Evolutionary conservation across 345 rosid genomes (phyloP).

Genomic region (Eucalyptus cloeziana): DNA sequence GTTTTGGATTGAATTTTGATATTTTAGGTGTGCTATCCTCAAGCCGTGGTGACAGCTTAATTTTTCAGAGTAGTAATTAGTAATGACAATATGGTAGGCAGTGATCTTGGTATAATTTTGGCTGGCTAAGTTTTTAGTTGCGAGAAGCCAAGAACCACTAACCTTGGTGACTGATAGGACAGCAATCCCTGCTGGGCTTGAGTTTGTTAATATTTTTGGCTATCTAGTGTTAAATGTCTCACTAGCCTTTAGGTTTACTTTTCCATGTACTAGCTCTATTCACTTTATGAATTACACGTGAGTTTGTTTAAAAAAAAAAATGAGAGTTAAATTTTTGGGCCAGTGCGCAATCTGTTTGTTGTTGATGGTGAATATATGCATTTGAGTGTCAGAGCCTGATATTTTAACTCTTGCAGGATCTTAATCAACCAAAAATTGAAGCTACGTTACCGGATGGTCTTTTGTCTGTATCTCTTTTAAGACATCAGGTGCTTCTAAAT

Average conservation of each 20-base stretch:
- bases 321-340: not conserved
- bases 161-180: not conserved
- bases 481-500: conserved; percentile 70
- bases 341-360: not conserved
- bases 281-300: not conserved
- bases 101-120: not conserved
- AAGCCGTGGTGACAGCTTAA: not conserved
- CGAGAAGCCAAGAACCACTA: not conserved
- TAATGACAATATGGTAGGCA: not conserved
- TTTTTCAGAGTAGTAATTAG: not conserved
- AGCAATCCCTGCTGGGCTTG: not conserved
- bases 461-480: conserved; percentile 73
- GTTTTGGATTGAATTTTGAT: not conserved
- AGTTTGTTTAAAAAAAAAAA: not conserved
- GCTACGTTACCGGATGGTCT: conserved; percentile 62
- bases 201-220: not conserved
- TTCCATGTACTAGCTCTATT: not conserved
- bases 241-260: not conserved
- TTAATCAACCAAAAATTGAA: conserved; percentile 80
- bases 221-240: not conserved
- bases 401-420: conserved; percentile 33
- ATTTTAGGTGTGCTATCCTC: not conserved
- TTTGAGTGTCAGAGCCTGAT: not conserved
- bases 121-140: not conserved
- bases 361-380: not conserved